Conservation (phyloP, 1,284 basidiomycete species). For the Ceratobasidium papillatum region DNA sequence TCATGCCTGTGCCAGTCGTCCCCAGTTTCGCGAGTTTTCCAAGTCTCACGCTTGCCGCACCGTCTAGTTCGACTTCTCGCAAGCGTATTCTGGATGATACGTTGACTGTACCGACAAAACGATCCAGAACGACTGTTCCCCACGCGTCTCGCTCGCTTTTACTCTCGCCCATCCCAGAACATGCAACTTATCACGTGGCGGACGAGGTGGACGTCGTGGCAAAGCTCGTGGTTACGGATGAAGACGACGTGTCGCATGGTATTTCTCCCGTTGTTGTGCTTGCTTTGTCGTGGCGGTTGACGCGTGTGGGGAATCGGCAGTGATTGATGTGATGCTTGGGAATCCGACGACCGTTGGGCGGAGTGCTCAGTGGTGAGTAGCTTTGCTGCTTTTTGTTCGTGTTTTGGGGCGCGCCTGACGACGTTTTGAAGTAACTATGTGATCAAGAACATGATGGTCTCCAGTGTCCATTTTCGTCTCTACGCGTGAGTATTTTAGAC, state of each 20-base stretch:
- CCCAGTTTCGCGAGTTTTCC: constrained; percentile 1
- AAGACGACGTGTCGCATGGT: constrained; percentile 25
- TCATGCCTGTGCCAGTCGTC: neutral
- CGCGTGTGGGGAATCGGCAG: neutral
- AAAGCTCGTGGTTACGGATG: neutral
- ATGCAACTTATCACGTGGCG: neutral
- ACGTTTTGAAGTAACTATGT: constrained; percentile 12
- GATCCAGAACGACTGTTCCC: neutral
- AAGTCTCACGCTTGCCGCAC: neutral
- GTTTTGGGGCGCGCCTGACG: constrained; percentile 1
- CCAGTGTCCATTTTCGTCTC: constrained; percentile 27
- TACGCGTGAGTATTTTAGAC: constrained; percentile 15
- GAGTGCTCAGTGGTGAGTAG: constrained; percentile 2
- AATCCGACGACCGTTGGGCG: constrained; percentile 25
- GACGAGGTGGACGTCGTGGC: constrained; percentile 12
- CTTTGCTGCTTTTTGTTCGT: neutral
- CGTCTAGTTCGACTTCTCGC: neutral
- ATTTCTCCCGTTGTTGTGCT: neutral
- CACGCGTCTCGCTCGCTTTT: neutral
- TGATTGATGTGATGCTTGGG: constrained; percentile 4
- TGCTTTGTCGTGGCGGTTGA: neutral
- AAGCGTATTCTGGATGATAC: constrained; percentile 27
- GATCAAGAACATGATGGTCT: constrained; percentile 24
- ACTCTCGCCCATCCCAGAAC: neutral
- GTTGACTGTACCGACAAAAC: neutral